Evolutionary conservation across 192 early-diverging fungal genomes (phyloP).

Genomic region (Anaeromyces robustus): DNA sequence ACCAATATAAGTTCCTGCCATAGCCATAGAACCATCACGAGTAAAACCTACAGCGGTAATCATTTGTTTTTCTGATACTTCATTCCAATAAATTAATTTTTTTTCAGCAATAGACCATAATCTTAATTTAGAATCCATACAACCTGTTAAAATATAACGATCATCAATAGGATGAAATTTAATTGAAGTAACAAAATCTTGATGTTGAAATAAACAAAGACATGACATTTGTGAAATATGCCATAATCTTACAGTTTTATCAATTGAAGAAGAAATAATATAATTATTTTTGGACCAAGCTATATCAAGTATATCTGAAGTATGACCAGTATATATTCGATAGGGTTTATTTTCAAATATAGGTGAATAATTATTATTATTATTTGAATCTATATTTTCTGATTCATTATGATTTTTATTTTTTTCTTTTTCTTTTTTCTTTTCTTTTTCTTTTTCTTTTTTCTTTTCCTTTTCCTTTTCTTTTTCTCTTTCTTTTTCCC

Average conservation of each 20-base stretch:
- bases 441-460: no score
- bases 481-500: no score
- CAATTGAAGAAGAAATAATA: constrained; percentile 1
- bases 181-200: not conserved
- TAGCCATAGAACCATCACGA: constrained; percentile 2
- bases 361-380: not conserved
- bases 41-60: constrained; percentile 1
- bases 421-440: no score
- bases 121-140: constrained; percentile 2
- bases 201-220: constrained; percentile 1
- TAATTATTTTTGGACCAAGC: constrained; percentile 3
- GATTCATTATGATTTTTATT: no score
- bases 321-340: constrained; percentile 2
- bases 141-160: constrained; percentile 2
- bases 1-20: constrained; percentile 1
- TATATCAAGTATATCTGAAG: constrained; percentile 1
- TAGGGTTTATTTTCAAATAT: constrained; percentile 3
- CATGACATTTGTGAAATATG: constrained; percentile 1
- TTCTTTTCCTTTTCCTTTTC: no score
- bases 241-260: constrained; percentile 1
- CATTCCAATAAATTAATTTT: not conserved
- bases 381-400: no score
- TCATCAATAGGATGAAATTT: constrained; percentile 5
- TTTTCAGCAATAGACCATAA: not conserved
- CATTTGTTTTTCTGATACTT: not conserved